Conservation (phyloP, 352 stramenopile species). For the Lagenidium giganteum region DNA sequence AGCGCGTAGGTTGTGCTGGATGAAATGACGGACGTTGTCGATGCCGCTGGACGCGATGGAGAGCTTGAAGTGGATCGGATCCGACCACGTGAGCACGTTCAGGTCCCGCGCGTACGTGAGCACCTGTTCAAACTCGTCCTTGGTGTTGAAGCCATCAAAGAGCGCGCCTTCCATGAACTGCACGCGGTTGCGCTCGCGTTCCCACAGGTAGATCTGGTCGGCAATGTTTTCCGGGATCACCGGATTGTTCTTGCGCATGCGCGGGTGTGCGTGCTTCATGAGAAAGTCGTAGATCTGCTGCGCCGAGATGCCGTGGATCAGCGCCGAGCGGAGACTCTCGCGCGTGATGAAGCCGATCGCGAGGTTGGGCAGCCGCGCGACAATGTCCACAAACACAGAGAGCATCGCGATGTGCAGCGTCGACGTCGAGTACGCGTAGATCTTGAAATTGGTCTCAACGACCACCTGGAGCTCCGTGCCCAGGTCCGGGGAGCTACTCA, state of each 20-base stretch:
- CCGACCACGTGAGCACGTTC: slow-evolving; percentile 78
- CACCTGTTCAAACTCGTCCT: slow-evolving; percentile 82
- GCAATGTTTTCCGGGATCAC: slow-evolving; percentile 88
- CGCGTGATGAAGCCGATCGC: slow-evolving; percentile 90
- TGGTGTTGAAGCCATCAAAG: slow-evolving; percentile 83
- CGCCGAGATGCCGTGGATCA: slow-evolving; percentile 88
- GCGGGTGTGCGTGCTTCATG: slow-evolving; percentile 83
- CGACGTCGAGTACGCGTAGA: slow-evolving; percentile 88
- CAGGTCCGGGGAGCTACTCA: not conserved
- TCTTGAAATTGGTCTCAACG: slow-evolving; percentile 92
- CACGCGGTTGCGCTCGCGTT: slow-evolving; percentile 87
- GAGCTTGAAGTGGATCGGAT: slow-evolving; percentile 78
- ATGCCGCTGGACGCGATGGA: slow-evolving; percentile 55
- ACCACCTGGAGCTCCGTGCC: slow-evolving; percentile 38
- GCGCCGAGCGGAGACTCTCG: slow-evolving; percentile 82
- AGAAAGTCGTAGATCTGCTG: slow-evolving; percentile 92
- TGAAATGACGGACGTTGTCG: slow-evolving; percentile 64
- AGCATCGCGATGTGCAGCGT: slow-evolving; percentile 92
- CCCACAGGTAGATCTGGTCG: slow-evolving; percentile 90
- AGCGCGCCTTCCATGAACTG: slow-evolving; percentile 78
- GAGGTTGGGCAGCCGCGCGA: slow-evolving; percentile 85
- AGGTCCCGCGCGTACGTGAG: slow-evolving; percentile 53
- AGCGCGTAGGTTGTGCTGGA: slow-evolving; percentile 45
- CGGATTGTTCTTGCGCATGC: slow-evolving; percentile 65
- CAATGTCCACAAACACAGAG: slow-evolving; percentile 88